Evolutionary conservation across 1,139 yeast genomes (phyloP), one percentile per base, ranked within the genome.

Genomic region (Saccharomyces pastorianus): DNA sequence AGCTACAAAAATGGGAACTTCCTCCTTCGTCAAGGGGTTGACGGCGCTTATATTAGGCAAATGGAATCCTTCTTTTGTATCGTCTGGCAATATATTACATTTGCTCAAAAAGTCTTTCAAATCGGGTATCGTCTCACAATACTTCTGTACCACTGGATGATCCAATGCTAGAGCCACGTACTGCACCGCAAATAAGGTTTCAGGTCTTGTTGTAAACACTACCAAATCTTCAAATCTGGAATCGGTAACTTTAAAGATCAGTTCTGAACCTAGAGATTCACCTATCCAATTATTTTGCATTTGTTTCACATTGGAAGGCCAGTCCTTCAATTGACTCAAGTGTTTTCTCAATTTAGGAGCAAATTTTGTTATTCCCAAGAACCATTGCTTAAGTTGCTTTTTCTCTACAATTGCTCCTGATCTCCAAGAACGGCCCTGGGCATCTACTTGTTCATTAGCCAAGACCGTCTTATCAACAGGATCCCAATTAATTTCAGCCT

Each of bases 201-300:
- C 98, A 0, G 95, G 88, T 59, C 98, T 79, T 0, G 98, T 87
- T 0, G 99, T 93, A 71, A 84, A 93, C 0, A 84, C 84, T 0
- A 72, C 68, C 7, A 87, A 64, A 6, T 65, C 51, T 3, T 67
- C 58, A 29, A 61, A 61, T 20, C 64, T 60, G 1, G 57, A 50
- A 42, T 61, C 61, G 28, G 28, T 62, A 4, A 58, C 54, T 6
- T 53, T 47, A 64, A 88, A 87, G 2, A 55, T 63, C 7, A 93
- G 73, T 47, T 85, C 85, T 0, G 88, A 83, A 13, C 99, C 98
- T 20, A 76, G 71, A 1, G 96, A 87, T 63, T 82, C 81, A 1
- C 98, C 98, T 52, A 93, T 90, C 99, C 99, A 93, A 69, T 93
- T 83, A 53, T 71, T 78, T 70, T 93, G 99, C 98, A 91, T 91